Conservation (phyloP, 1,284 basidiomycete species). For the Fomes fomentarius region DNA sequence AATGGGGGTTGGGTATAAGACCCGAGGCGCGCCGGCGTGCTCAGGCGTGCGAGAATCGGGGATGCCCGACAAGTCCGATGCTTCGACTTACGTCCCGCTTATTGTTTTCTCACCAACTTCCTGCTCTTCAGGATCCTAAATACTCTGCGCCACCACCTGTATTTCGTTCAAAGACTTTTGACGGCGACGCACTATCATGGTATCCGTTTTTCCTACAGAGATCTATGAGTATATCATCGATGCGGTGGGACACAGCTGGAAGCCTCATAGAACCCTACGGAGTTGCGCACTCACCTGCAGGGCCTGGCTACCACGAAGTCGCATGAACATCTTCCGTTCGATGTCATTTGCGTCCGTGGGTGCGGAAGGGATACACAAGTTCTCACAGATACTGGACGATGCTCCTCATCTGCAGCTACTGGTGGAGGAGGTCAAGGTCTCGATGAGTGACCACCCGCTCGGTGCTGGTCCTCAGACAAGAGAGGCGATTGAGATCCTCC, state of each 20-base stretch:
- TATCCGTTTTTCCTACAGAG: conserved; percentile 18
- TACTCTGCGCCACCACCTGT: too few species aligned
- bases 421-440: not conserved
- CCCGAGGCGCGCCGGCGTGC: too few species aligned
- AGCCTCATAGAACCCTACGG: conserved; percentile 11
- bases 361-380: conserved; percentile 3
- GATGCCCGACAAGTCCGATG: too few species aligned
- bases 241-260: conserved; percentile 7
- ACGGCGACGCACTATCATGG: too few species aligned
- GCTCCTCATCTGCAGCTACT: not conserved
- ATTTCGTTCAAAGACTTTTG: too few species aligned
- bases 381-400: not conserved
- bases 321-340: conserved; percentile 23
- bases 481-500: conserved; percentile 2
- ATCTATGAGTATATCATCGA: conserved; percentile 28
- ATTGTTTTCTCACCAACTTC: too few species aligned
- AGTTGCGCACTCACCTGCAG: conserved; percentile 24
- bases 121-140: too few species aligned
- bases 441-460: not conserved
- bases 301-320: conserved; percentile 20
- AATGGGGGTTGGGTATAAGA: too few species aligned
- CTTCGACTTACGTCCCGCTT: too few species aligned
- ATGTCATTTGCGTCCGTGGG: conserved; percentile 7
- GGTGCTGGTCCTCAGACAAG: not conserved
- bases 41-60: too few species aligned